These are phyloP conservation scores for Mycena maculata DNA, from an alignment of 768 basidiomycete genomes.

Conservation along the genomic window DNA sequence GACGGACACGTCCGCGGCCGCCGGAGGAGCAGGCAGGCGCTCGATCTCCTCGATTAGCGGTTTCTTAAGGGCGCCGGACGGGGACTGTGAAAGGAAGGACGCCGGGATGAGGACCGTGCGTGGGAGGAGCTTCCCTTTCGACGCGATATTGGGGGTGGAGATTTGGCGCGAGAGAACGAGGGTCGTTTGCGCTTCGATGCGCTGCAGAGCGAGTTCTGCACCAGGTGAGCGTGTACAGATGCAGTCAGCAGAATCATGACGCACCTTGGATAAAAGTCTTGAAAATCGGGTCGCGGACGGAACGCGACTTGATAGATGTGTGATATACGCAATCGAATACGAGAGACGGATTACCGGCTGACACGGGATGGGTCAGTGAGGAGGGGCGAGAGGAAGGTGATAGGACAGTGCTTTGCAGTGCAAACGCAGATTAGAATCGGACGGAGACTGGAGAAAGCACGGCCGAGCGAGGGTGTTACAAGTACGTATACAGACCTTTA, in stretches of 20 bases:
- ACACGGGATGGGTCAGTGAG: slow-evolving; percentile 13
- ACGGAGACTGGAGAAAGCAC: not conserved
- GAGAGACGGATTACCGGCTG: slow-evolving; percentile 76
- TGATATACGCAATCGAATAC: slow-evolving; percentile 83
- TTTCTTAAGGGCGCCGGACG: slow-evolving; percentile 40
- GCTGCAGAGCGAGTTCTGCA: slow-evolving; percentile 77
- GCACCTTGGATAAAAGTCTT: slow-evolving; percentile 77
- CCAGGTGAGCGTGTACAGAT: slow-evolving; percentile 13
- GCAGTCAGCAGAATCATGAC: slow-evolving; percentile 33
- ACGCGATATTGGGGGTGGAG: slow-evolving; percentile 78
- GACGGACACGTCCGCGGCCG: slow-evolving; percentile 7
- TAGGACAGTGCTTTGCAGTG: slow-evolving; percentile 10
- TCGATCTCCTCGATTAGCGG: slow-evolving; percentile 63
- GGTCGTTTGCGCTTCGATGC: slow-evolving; percentile 69
- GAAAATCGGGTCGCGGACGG: slow-evolving; percentile 71
- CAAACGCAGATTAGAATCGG: too few relatives aligned
- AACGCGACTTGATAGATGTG: slow-evolving; percentile 66
- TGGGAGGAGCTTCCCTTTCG: slow-evolving; percentile 75
- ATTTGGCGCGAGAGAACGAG: slow-evolving; percentile 76
- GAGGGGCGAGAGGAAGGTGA: not conserved
- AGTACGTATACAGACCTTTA: slow-evolving; percentile 62
- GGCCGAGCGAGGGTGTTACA: not conserved
- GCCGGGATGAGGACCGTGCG: slow-evolving; percentile 69
- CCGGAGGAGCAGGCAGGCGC: too few relatives aligned
- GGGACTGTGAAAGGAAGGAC: slow-evolving; percentile 40